Evolutionary conservation across 2,329 filamentous ascomycete genomes (phyloP).

Genomic region (Phyllosticta citriasiana): DNA sequence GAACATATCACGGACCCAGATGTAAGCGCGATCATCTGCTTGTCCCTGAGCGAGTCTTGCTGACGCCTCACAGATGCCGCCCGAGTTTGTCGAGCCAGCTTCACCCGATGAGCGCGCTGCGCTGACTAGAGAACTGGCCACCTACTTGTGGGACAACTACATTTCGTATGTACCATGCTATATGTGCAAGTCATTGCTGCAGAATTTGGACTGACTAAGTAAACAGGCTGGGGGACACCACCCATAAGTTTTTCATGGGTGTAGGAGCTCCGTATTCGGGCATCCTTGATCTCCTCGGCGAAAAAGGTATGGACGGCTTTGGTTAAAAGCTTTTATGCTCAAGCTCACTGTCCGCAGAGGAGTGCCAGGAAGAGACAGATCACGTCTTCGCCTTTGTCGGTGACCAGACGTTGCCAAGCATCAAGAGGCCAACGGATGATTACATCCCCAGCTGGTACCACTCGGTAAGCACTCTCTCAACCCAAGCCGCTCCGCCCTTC

Average conservation of each 20-base stretch:
- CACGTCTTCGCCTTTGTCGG: conserved; percentile 75
- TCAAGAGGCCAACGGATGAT: conserved; percentile 56
- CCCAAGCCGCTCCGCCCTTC: too few species aligned
- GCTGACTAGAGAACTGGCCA: conserved; percentile 59
- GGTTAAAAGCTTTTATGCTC: conserved; percentile 27
- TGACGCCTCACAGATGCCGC: conserved; percentile 19
- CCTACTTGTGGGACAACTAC: conserved; percentile 95
- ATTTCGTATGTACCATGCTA: conserved; percentile 49
- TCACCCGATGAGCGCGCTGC: conserved; percentile 25
- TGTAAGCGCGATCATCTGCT: conserved; percentile 29
- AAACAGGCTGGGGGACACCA: conserved; percentile 45
- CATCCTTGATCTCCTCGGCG: conserved; percentile 69
- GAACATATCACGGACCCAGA: conserved; percentile 59
- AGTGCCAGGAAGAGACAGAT: conserved; percentile 56
- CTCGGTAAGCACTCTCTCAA: conserved; percentile 32
- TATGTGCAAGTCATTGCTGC: not conserved
- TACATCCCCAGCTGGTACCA: conserved; percentile 79
- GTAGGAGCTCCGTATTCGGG: conserved; percentile 83
- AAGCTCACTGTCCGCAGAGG: conserved; percentile 26
- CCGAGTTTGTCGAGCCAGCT: conserved; percentile 40
- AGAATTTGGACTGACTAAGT: conserved; percentile 5
- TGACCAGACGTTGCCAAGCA: conserved; percentile 62
- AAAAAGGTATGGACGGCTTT: conserved; percentile 47
- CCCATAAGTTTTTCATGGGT: conserved; percentile 75
- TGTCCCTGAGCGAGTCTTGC: not conserved